Evolutionary conservation across 345 rosid species (phyloP).

Genomic region (Xanthoceras sorbifolium): DNA sequence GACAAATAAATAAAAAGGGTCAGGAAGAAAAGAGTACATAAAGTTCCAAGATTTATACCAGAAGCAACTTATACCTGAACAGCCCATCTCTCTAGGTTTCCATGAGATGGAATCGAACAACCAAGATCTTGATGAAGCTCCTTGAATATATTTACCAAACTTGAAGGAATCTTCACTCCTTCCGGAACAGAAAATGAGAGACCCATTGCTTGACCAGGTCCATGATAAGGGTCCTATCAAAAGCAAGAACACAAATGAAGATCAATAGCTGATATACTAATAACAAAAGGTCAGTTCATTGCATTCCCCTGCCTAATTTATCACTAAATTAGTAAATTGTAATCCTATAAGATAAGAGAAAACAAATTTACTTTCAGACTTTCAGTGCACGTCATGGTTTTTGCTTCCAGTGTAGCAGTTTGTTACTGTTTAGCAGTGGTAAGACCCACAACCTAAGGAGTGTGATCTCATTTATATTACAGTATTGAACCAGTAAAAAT

Average conservation of each 20-base stretch:
- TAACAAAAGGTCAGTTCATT: not conserved
- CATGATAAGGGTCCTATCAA: conserved; percentile 88
- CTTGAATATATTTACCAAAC: conserved; percentile 83
- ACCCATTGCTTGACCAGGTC: conserved; percentile 98
- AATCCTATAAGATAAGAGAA: not conserved
- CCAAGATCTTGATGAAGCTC: conserved; percentile 88
- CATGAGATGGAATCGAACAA: conserved; percentile 84
- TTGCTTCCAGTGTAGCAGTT: not conserved
- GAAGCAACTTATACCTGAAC: conserved; percentile 52
- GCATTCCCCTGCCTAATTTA: not conserved
- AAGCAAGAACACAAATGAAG: not conserved
- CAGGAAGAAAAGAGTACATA: not conserved
- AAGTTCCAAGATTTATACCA: not conserved
- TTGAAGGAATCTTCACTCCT: conserved; percentile 79
- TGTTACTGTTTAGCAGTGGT: not conserved
- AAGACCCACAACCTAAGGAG: not conserved
- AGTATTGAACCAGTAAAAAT: not conserved
- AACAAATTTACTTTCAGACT: not conserved
- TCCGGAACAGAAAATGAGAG: conserved; percentile 90
- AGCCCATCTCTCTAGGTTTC: conserved; percentile 89
- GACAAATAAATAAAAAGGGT: not conserved
- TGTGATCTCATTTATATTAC: not conserved
- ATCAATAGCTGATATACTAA: not conserved
- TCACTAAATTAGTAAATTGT: not conserved
- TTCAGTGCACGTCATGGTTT: not conserved